Conservation (phyloP, 106 monocot genomes). For the Platanthera zijinensis region DNA sequence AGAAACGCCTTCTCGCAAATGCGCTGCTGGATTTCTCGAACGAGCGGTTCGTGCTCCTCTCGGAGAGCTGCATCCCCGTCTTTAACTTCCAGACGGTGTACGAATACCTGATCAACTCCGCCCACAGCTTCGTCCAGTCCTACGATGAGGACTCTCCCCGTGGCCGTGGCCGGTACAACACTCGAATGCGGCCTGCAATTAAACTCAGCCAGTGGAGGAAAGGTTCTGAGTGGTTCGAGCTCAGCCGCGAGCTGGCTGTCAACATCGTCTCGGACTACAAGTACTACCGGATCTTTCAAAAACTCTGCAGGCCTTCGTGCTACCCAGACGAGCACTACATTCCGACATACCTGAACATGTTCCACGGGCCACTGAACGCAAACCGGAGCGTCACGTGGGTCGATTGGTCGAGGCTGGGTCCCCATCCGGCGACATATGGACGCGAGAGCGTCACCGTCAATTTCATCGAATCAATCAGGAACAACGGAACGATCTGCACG, state of each 20-base stretch:
- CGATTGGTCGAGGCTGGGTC: constrained; percentile 26
- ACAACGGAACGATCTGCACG: constrained; percentile 15
- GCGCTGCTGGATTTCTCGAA: constrained; percentile 32
- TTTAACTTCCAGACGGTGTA: constrained; percentile 31
- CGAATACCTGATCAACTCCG: constrained; percentile 20
- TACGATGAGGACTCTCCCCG: constrained; percentile 17
- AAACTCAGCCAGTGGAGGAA: constrained; percentile 22
- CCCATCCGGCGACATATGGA: constrained; percentile 26
- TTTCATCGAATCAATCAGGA: constrained; percentile 19
- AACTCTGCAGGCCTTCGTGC: constrained; percentile 14
- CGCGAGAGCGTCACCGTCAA: constrained; percentile 9
- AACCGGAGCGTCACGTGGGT: constrained; percentile 33
- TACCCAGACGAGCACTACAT: constrained; percentile 33
- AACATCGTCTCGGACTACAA: constrained; percentile 22
- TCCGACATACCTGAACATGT: constrained; percentile 33
- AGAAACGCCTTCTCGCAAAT: constrained; percentile 29
- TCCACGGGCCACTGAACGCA: constrained; percentile 16
- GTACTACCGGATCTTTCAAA: constrained; percentile 17
- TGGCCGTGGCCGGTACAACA: constrained; percentile 26
- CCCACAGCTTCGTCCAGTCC: constrained; percentile 27
- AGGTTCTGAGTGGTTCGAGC: constrained; percentile 32
- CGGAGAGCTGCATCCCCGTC: constrained; percentile 31
- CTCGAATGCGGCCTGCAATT: constrained; percentile 11
- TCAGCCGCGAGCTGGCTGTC: constrained; percentile 19
- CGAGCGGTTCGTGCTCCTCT: constrained; percentile 29